Evolutionary conservation across 352 stramenopile genomes (phyloP).

Genomic region (Phytopythium ostracodes): DNA sequence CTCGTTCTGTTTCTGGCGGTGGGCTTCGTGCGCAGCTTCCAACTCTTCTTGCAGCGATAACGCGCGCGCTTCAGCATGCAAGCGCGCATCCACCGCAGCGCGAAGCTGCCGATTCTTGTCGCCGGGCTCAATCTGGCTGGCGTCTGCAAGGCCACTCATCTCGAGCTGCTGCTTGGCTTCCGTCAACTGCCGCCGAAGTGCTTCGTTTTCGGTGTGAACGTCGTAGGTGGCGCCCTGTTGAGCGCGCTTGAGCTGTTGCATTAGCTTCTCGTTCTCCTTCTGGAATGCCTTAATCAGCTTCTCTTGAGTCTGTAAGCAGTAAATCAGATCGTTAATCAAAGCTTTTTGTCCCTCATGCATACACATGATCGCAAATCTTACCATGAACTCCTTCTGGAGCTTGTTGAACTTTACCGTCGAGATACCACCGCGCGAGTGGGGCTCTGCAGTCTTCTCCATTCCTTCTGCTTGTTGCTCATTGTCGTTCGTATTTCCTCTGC

Average conservation of each 20-base stretch:
- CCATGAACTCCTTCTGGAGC: conserved; percentile 58
- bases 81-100: conserved; percentile 51
- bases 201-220: conserved; percentile 70
- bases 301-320: conserved; percentile 79
- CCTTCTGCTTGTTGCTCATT: neutral
- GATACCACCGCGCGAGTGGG: neutral
- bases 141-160: conserved; percentile 3
- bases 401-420: conserved; percentile 13
- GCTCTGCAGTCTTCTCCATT: neutral
- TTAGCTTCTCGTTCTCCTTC: conserved; percentile 79
- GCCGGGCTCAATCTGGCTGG: conserved; percentile 1
- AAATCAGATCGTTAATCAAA: no score
- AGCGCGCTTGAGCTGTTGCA: conserved; percentile 68
- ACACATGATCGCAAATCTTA: neutral
- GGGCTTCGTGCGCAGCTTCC: conserved; percentile 16
- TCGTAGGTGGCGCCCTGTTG: conserved; percentile 63
- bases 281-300: conserved; percentile 75
- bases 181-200: conserved; percentile 45
- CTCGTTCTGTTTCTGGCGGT: conserved; percentile 62
- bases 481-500: conserved; percentile 3
- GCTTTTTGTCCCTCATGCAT: neutral
- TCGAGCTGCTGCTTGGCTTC: conserved; percentile 31
- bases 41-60: conserved; percentile 62
- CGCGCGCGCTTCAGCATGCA: conserved; percentile 54
- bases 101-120: conserved; percentile 41